Evolutionary conservation across 2,329 filamentous ascomycete species (phyloP).

Genomic region (Trichoderma sp.): DNA sequence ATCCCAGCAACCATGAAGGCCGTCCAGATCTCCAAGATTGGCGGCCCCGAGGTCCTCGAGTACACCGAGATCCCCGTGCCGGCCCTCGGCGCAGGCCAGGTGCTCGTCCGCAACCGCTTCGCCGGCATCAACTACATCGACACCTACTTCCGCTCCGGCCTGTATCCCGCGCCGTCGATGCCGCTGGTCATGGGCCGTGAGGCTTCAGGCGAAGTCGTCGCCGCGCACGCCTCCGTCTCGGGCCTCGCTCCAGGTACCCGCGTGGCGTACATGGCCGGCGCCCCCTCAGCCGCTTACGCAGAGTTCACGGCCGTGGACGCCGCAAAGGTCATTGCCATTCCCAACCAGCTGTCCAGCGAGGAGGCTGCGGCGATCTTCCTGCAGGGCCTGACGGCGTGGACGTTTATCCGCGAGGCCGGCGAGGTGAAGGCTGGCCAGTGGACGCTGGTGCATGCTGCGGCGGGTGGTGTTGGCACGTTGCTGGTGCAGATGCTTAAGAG

Average conservation of each 20-base stretch:
- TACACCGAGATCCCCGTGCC: slow-evolving; percentile 72
- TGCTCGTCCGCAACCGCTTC: slow-evolving; percentile 79
- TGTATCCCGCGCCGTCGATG: slow-evolving; percentile 68
- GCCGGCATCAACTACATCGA: slow-evolving; percentile 89
- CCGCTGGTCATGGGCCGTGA: slow-evolving; percentile 81
- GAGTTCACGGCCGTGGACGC: slow-evolving; percentile 58
- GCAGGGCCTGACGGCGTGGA: slow-evolving; percentile 81
- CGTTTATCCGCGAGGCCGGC: slow-evolving; percentile 74
- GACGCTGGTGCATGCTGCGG: slow-evolving; percentile 82
- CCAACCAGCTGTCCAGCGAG: slow-evolving; percentile 60
- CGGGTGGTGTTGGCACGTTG: slow-evolving; percentile 76
- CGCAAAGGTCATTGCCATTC: slow-evolving; percentile 61
- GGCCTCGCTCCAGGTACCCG: slow-evolving; percentile 66
- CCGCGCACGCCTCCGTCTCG: slow-evolving; percentile 55
- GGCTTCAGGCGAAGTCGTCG: slow-evolving; percentile 69
- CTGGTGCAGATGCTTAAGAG: slow-evolving; percentile 73
- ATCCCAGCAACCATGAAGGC: slow-evolving; percentile 72
- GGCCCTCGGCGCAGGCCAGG: slow-evolving; percentile 64
- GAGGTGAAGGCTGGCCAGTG: slow-evolving; percentile 77
- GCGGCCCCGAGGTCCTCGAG: slow-evolving; percentile 71
- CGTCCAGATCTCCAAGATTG: slow-evolving; percentile 62
- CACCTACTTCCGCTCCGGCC: slow-evolving; percentile 83
- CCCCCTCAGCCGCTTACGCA: slow-evolving; percentile 50
- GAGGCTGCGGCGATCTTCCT: slow-evolving; percentile 70
- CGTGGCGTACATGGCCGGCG: slow-evolving; percentile 66